These are phyloP conservation scores for Chrysanthemum lavandulifolium DNA, from an alignment of 129 eudicot species.

Conservation along the genomic window DNA sequence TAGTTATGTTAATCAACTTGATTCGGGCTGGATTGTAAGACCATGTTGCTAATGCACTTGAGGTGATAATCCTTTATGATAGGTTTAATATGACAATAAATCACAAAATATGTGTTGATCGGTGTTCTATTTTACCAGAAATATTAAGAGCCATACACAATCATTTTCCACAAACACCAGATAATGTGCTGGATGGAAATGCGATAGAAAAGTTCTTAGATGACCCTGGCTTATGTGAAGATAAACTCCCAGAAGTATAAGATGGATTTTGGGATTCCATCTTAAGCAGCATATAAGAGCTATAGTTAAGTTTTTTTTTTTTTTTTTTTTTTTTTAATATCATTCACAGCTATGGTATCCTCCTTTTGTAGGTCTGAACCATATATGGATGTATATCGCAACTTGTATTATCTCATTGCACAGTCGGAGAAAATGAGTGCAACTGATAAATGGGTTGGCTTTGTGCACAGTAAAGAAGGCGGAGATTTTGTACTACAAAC, in stretches of 20 bases:
- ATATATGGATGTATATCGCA: conserved; percentile 83
- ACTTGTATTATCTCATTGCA: conserved; percentile 74
- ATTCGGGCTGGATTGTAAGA: too few relatives aligned
- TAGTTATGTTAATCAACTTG: too few relatives aligned
- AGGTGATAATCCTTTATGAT: too few relatives aligned
- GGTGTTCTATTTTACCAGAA: too few relatives aligned
- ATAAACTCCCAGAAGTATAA: too few relatives aligned
- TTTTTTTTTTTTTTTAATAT: too few relatives aligned
- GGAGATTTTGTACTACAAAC: conserved; percentile 88
- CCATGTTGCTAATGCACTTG: too few relatives aligned
- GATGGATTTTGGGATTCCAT: conserved; percentile 49
- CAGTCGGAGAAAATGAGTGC: conserved; percentile 88
- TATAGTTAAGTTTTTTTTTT: conserved; percentile 3
- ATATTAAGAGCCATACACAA: conserved; percentile 89
- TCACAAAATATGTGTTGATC: too few relatives aligned
- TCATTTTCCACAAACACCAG: conserved; percentile 97
- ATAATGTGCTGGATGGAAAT: conserved; percentile 60
- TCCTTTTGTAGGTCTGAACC: conserved; percentile 82
- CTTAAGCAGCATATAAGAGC: conserved; percentile 44
- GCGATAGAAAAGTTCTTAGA: conserved; percentile 85
- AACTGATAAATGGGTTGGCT: conserved; percentile 96
- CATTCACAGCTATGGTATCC: background rate
- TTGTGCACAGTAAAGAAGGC: conserved; percentile 89
- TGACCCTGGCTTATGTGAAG: conserved; percentile 37
- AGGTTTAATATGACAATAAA: too few relatives aligned